A percentile compares a stretch with the other conserved stretches of the same genome.
Conservation (phyloP, 208 protist genomes). For the Acanthamoeba culbertsoni region DNA sequence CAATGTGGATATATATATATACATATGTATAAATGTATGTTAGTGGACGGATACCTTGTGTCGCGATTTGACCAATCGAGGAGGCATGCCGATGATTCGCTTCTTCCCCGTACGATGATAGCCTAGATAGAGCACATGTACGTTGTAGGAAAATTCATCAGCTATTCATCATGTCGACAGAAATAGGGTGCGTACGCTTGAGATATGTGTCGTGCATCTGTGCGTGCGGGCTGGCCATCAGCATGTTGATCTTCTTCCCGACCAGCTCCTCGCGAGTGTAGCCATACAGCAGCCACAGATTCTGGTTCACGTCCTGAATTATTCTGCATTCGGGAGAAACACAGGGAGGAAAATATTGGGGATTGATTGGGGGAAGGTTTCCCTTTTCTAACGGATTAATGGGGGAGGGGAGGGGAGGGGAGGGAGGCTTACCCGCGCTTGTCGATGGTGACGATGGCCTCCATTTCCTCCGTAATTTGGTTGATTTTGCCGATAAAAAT, state of each 20-base stretch:
- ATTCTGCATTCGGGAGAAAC: not conserved
- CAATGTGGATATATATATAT: too few species aligned
- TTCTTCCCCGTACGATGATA: conserved; percentile 45
- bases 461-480: conserved; percentile 55
- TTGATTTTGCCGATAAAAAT: conserved; percentile 61
- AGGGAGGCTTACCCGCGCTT: not conserved
- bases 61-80: conserved; percentile 36
- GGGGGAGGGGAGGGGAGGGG: not conserved
- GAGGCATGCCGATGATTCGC: conserved; percentile 44
- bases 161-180: not conserved
- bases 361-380: too few species aligned
- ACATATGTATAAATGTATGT: not conserved
- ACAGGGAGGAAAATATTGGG: too few species aligned
- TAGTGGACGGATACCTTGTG: not conserved
- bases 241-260: conserved; percentile 56
- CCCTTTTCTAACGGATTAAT: too few species aligned
- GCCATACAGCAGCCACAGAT: conserved; percentile 51
- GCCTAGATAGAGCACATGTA: not conserved
- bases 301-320: conserved; percentile 49
- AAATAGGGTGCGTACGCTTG: not conserved
- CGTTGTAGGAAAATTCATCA: not conserved
- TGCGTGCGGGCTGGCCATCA: conserved; percentile 34
- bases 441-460: conserved; percentile 57
- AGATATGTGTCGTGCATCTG: conserved; percentile 55
- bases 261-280: conserved; percentile 43